Base-by-base conservation (phyloP, 1,284 basidiomycete species). In the Trametes polyzona region DNA sequence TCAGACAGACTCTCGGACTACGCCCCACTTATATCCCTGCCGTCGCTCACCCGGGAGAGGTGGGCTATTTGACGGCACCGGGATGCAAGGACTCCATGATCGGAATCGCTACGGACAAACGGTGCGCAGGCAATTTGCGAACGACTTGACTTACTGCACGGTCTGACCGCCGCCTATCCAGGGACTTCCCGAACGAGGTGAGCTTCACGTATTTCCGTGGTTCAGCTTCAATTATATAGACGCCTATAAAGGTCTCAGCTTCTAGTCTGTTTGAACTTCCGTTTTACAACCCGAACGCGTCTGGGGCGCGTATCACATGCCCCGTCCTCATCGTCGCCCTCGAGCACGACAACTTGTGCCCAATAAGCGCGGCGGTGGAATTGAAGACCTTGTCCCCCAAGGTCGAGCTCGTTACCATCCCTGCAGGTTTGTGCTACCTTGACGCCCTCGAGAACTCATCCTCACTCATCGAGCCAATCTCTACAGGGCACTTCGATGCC, bases 11-110 rank as follows among this genome's bases (percentile, higher is more conserved):
- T 1, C 11, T 76, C 1, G 73, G 74, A 0, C 48, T 74, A 12
- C n/a, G 55, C 1, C 75, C 76, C 4, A 40, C 66, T n/a, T 76
- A 75, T 50, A 72, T 76, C n/a, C 70, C 69, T 1, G 59, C 57
- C 1, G 48, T 48, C 14, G 59, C 62, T 8, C 52, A 42, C 8
- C 57, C 62, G 1, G 62, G 62, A 7, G 52, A 57, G 19, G 59
- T 64, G 7, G 62, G 55, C 9, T 30, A 52, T 10, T 27, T 64
- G 46, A 54, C 52, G 1, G n/a, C 41, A 0, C 57, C 59, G 0
- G 62, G 52, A 2, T 47, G 49, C 6, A 42, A 42, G 16, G 49
- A 57, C 14, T 57, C 59, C 30, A 29, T 61, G 44, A n/a, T 40
- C 8, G 35, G n/a, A 2, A 43, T 64, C 2, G 52, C 35, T 23